Base-by-base conservation (phyloP, 768 basidiomycete species). In the Coprinopsis cinerea region DNA sequence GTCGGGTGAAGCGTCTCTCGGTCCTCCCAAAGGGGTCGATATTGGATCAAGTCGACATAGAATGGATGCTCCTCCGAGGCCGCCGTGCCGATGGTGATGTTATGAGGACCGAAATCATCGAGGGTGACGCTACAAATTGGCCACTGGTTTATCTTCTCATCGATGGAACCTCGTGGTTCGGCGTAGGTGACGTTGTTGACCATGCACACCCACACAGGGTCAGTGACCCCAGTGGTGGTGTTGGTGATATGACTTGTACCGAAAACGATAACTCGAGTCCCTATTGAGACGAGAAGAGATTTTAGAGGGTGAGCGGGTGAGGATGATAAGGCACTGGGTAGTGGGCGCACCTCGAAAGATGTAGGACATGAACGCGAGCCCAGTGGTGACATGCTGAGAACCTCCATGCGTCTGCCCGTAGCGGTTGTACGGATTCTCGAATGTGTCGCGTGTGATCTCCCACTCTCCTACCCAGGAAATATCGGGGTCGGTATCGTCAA, bases 31-130 rank as follows among this genome's bases (percentile, higher is more conserved):
- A 41, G 6, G 23, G 36, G 56, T 44, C 4, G 57, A 53, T 59
- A 62, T 17, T 34, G 44, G 20, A 62, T 57, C 14, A 49, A 47
- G 47, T 62, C 57, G 48, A 62, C 55, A 20, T 55, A 46, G 34
- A 62, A 57, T 10, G 52, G 53, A 5, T 43, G 37, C 14, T 51
- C 47, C 11, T 42, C 45, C 39, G 49, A 51, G 15, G 32, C 51
- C 11, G 52, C 44, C 22, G 18, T 26, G 10, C 37, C 18, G 44
- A 45, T 4, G 6, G 28, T 28, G 15, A 45, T 15, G n/a, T 13
- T 17, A 18, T 45, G 44, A 17, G 6, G 27, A 11, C 17, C 44
- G 10, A 14, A 9, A 6, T 15, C 28, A 15, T 27, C 28, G 11
- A 45, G 28, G 25, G 28, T 14, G 22, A 45, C 20, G 15, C n/a